Evolutionary conservation across 176 grass and related monocot species (phyloP).

Genomic region (Zoysia japonica): DNA sequence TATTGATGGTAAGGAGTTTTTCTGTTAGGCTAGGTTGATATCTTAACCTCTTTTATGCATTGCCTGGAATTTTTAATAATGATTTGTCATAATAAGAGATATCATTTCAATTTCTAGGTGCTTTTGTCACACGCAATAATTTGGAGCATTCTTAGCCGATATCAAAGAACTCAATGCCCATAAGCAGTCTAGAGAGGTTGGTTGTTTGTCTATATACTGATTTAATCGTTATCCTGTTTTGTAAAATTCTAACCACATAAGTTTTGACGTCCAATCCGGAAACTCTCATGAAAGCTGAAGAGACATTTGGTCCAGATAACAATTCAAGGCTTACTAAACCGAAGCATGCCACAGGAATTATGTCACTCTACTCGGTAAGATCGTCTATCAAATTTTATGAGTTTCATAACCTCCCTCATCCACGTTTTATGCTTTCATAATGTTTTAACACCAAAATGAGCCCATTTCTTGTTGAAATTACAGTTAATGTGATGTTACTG

Average conservation of each 20-base stretch:
- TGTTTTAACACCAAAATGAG: too few relatives aligned
- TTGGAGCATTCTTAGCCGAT: constrained; percentile 91
- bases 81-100: constrained; percentile 14
- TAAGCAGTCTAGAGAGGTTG: constrained; percentile 86
- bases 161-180: constrained; percentile 96
- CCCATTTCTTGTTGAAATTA: constrained; percentile 22
- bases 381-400: neutral
- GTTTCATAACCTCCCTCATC: neutral
- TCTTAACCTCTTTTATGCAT: constrained; percentile 5
- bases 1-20: constrained; percentile 97
- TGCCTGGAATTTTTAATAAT: neutral
- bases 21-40: constrained; percentile 77
- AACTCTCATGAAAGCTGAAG: constrained; percentile 89
- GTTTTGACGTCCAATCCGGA: constrained; percentile 52
- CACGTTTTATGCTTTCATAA: neutral
- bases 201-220: neutral
- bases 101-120: constrained; percentile 56
- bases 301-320: constrained; percentile 89
- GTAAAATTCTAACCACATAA: too few relatives aligned
- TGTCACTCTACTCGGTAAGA: constrained; percentile 8
- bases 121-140: constrained; percentile 89
- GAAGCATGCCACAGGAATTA: constrained; percentile 55
- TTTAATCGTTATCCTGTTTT: neutral
- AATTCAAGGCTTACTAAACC: constrained; percentile 83
- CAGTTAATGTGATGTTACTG: constrained; percentile 27